phyloP scores from a whole-genome alignment of 1,139 yeast species.

The Taiozyma sp. region DNA sequence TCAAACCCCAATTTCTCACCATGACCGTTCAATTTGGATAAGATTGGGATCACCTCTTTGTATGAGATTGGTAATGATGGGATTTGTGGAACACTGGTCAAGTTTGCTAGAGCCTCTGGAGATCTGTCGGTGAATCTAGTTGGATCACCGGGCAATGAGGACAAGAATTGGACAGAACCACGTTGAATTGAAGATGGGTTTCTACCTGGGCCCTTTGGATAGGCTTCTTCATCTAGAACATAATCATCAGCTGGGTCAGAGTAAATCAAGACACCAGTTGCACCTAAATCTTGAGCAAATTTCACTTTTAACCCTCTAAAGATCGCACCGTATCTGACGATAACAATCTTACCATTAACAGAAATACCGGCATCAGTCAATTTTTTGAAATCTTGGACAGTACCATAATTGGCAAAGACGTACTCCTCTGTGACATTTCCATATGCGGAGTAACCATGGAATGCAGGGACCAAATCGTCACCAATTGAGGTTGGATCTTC shows the following conservation, averaged over 20 bases:
- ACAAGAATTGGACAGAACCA: slow-evolving; percentile 77
- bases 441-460: slow-evolving; percentile 62
- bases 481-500: slow-evolving; percentile 67
- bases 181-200: slow-evolving; percentile 70
- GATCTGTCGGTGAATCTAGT: slow-evolving; percentile 68
- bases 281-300: slow-evolving; percentile 61
- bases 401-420: slow-evolving; percentile 60
- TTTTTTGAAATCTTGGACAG: slow-evolving; percentile 44
- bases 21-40: slow-evolving; percentile 46
- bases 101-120: slow-evolving; percentile 55
- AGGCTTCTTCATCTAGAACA: slow-evolving; percentile 45
- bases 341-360: slow-evolving; percentile 47
- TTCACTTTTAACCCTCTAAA: slow-evolving; percentile 65
- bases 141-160: slow-evolving; percentile 57
- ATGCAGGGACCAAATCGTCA: slow-evolving; percentile 47
- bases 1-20: slow-evolving; percentile 36
- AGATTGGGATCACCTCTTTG: slow-evolving; percentile 50
- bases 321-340: slow-evolving; percentile 53
- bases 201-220: slow-evolving; percentile 59
- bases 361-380: slow-evolving; percentile 41
- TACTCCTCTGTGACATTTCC: slow-evolving; percentile 59
- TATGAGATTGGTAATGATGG: slow-evolving; percentile 61
- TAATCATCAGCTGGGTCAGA: slow-evolving; percentile 68
- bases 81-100: slow-evolving; percentile 48
- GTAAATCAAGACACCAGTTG: slow-evolving; percentile 53